phyloP scores from a whole-genome alignment of 140 eudicot genomes.

The Flaveria floridana region DNA sequence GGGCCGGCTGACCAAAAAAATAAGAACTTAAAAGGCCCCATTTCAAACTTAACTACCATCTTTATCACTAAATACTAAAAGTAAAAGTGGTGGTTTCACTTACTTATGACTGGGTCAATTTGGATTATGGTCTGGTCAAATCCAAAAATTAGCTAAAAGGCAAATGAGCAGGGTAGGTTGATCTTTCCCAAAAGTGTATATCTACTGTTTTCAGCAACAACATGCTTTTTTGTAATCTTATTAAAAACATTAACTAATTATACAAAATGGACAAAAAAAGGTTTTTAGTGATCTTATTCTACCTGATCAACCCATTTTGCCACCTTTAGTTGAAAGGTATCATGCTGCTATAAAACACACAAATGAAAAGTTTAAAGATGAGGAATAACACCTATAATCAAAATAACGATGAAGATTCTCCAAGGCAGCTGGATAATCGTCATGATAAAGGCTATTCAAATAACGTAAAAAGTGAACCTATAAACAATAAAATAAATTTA shows the following conservation, averaged over 20 bases:
- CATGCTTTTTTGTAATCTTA: background rate
- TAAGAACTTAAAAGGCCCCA: background rate
- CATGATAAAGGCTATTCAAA: conserved; percentile 79
- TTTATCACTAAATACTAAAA: conserved; percentile 4
- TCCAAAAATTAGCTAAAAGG: background rate
- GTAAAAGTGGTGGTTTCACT: background rate
- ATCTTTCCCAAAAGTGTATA: background rate
- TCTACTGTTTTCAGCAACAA: background rate
- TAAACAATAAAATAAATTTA: conserved; percentile 7
- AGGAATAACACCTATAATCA: conserved; percentile 73
- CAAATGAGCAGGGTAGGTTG: background rate
- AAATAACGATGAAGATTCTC: conserved; percentile 96
- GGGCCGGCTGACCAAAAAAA: conserved; percentile 15
- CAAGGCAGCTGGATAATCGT: conserved; percentile 84
- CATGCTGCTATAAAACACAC: background rate
- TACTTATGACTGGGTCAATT: background rate
- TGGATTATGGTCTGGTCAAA: background rate
- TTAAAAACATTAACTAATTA: background rate
- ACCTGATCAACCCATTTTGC: background rate
- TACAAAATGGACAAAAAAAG: background rate
- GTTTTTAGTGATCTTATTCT: background rate
- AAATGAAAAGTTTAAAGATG: background rate
- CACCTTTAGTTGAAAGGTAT: background rate
- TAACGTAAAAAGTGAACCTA: conserved; percentile 94
- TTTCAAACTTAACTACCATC: conserved; percentile 5